Evolutionary conservation across 768 basidiomycete genomes (phyloP).

Genomic region (Mrakia frigida): DNA sequence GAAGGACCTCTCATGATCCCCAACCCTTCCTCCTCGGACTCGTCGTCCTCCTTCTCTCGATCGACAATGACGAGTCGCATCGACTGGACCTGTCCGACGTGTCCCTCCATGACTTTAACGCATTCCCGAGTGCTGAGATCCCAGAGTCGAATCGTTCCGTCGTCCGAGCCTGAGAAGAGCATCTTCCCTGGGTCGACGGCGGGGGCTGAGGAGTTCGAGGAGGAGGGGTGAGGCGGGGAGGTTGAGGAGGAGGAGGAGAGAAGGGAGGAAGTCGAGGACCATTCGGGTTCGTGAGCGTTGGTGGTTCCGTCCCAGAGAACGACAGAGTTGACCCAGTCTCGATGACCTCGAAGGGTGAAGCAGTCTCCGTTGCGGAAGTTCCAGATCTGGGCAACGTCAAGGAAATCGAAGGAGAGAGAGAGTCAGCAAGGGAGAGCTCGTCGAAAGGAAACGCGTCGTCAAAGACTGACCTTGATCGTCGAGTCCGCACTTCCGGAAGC

Average conservation of each 20-base stretch:
- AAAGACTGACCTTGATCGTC: conserved; percentile 76
- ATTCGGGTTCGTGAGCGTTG: conserved; percentile 43
- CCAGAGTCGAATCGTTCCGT: conserved; percentile 89
- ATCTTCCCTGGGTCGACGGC: conserved; percentile 61
- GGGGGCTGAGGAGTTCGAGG: conserved; percentile 6
- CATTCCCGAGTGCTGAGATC: conserved; percentile 76
- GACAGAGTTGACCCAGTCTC: conserved; percentile 94
- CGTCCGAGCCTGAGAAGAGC: conserved; percentile 95
- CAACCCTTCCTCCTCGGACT: conserved; percentile 41
- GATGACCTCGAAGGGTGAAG: conserved; percentile 86
- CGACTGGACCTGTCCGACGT: conserved; percentile 91
- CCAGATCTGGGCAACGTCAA: conserved; percentile 39
- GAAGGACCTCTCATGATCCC: conserved; percentile 30
- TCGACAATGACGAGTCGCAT: conserved; percentile 69
- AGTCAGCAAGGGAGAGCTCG: neutral
- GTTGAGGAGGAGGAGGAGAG: conserved; percentile 19
- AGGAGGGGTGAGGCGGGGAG: conserved; percentile 3
- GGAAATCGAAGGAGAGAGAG: neutral
- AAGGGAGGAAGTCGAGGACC: conserved; percentile 24
- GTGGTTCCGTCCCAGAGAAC: conserved; percentile 71
- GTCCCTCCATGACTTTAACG: conserved; percentile 76
- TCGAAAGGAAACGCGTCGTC: neutral
- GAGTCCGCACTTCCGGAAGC: conserved; percentile 89
- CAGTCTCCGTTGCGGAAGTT: conserved; percentile 86
- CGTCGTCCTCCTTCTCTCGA: conserved; percentile 44